Evolutionary conservation across 441 rosid species (phyloP).

Genomic region (Dalechampia spathulata): DNA sequence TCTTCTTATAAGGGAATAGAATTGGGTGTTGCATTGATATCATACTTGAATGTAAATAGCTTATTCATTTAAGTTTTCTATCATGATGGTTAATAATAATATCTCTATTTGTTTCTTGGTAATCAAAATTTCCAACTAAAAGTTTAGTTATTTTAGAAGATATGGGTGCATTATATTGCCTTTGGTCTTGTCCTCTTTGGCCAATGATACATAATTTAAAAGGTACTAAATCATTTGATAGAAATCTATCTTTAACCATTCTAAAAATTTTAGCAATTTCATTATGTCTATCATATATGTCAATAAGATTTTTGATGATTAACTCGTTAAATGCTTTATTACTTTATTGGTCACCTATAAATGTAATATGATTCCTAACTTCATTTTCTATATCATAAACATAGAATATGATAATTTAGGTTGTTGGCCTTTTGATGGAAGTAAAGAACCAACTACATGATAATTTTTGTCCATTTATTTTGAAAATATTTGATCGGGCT

Average conservation of each 20-base stretch:
- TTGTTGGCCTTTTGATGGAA: background rate
- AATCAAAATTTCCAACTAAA: background rate
- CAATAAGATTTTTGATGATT: background rate
- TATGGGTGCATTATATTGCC: background rate
- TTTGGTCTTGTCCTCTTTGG: background rate
- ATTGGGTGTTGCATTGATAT: background rate
- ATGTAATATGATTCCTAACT: background rate
- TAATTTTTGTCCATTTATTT: background rate
- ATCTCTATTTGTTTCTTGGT: background rate
- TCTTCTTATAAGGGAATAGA: background rate
- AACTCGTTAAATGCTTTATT: background rate
- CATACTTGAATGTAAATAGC: background rate
- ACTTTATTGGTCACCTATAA: background rate
- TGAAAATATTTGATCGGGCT: background rate
- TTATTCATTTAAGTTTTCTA: background rate
- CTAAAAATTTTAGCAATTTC: background rate
- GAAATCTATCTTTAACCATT: background rate
- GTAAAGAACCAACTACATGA: background rate
- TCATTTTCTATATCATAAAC: background rate
- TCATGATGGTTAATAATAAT: background rate
- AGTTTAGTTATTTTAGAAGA: background rate
- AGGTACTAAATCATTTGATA: background rate
- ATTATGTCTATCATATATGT: background rate
- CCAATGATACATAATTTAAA: background rate
- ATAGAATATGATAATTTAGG: background rate